Evolutionary conservation across 306 rosid species (phyloP), one percentile per base, ranked within the genome.

Genomic region (Ammopiptanthus mongolicus): DNA sequence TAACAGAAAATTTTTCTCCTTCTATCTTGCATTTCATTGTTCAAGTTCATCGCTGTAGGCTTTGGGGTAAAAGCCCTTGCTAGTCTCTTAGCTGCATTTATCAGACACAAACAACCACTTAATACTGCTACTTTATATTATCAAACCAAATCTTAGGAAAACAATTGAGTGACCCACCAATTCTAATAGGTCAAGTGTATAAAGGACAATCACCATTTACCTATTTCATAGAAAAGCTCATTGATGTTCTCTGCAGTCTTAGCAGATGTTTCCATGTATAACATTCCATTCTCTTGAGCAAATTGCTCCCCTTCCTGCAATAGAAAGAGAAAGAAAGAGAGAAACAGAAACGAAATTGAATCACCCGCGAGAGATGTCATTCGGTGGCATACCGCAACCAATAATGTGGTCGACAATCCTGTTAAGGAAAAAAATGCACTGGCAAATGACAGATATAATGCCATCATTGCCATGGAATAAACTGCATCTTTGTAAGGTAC

Each of bases 221-320:
- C 98, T 80, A 89, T 90, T 80, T 93, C 98, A 61, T 73, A 84
- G 87, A 93, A 93, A 60, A 90, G 92, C 36, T 93, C 98, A 59
- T 89, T 88, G 69, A 89, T 67, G 76, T 93, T 93, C 51, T 80
- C 90, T 19, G 95, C 86, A 60, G 91, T 90, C 85, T 84, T 87
- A 19, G 98, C 98, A 42, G 97, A 93, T n/a, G 98, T 86, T 86
- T 90, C 97, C 72, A 86, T 83, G 86, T 77, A 90, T 75, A 93
- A 87, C 94, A 90, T 88, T 60, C 93, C 98, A 71, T 90, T 87
- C 66, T 90, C 97, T 65, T 86, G 90, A 17, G 97, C 87, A 86
- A 73, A 88, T 80, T 86, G 85, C 55, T 90, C 89, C 65, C 89
- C 98, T 62, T 82, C 98, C 98, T 93, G 86, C 68, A 62, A 41